phyloP scores from a whole-genome alignment of 2,329 filamentous ascomycete species.

The Cladobotryum mycophilum region DNA sequence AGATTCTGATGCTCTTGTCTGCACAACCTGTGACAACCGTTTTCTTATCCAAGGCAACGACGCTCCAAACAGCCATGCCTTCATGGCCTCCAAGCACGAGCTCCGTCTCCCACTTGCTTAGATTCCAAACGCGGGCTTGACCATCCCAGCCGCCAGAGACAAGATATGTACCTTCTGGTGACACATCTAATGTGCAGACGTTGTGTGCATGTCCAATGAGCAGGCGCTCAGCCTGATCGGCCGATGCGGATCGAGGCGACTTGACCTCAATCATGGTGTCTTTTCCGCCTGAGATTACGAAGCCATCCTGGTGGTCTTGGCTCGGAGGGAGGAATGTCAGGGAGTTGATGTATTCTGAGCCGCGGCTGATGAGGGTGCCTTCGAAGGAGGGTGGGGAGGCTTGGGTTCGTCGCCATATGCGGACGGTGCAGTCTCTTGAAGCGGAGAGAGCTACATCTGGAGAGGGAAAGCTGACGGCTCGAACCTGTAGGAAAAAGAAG shows the following conservation, averaged over 20 bases:
- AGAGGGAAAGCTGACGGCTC: constrained; percentile 72
- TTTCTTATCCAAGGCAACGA: constrained; percentile 71
- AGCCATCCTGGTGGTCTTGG: constrained; percentile 63
- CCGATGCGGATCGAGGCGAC: constrained; percentile 57
- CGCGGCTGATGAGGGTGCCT: constrained; percentile 69
- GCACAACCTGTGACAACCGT: constrained; percentile 88
- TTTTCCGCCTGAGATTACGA: constrained; percentile 82
- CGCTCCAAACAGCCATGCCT: constrained; percentile 78
- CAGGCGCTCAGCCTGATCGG: constrained; percentile 77
- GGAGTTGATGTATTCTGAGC: constrained; percentile 81
- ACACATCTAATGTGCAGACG: constrained; percentile 78
- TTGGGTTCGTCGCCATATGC: constrained; percentile 70
- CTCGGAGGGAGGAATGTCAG: constrained; percentile 70
- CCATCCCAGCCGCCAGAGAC: constrained; percentile 94
- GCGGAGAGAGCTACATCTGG: constrained; percentile 71
- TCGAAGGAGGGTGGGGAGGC: constrained; percentile 66
- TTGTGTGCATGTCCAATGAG: constrained; percentile 83
- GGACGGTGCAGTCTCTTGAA: constrained; percentile 85
- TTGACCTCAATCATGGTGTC: constrained; percentile 91
- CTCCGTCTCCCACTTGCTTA: constrained; percentile 79
- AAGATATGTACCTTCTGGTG: constrained; percentile 63
- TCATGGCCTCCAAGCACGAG: constrained; percentile 68
- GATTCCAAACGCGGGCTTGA: constrained; percentile 77
- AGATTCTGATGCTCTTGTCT: constrained; percentile 83
- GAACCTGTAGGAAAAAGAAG: constrained; percentile 58